Base-by-base conservation (phyloP, 1,139 yeast species). In the Geotrichum carabidarum region DNA sequence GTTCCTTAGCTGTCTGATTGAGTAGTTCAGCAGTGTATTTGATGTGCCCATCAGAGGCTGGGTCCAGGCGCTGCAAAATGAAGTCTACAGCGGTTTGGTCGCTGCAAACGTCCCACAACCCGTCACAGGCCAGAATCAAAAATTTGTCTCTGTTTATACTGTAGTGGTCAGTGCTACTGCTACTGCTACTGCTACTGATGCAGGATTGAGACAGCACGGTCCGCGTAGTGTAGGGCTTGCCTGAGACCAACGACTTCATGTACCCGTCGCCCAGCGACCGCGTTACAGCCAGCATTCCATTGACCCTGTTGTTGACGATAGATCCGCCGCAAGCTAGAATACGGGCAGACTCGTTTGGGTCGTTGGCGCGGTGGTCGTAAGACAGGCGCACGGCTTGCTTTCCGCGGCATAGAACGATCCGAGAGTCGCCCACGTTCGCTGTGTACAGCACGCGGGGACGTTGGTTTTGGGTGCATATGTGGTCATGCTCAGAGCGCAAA, bases 321-420 rank as follows among this genome's bases (percentile, higher is more conserved):
- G 93, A 72, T 0, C 99, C 99, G 1, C 99, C 99, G 5, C 81
- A 77, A 51, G 82, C 78, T 54, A 81, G 79, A 17, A 93, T 84
- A 59, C 99, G 78, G 61, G 79, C 81, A 57, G 84, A 80, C 67
- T 93, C 99, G 65, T 81, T 74, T 8, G 72, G 70, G 69, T 94
- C 99, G 1, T 88, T 79, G 1, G 97, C 96, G 69, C 93, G 93
- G 71, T 93, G 99, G 68, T 93, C 99, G 68, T 93, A 91, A 0
- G 96, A 82, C 47, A 93, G 75, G 53, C 99, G 76, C 60, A 82
- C 78, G 1, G 96, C 89, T 58, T 75, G 74, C 1, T 93, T 94
- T 27, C 75, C 75, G 53, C 97, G 81, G 64, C 80, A 84, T 49
- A 93, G 74, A 1, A 93, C 86, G 34, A 91, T 80, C 59, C 98